phyloP scores from a whole-genome alignment of 306 rosid genomes.

The Gastrolobium bilobum region DNA sequence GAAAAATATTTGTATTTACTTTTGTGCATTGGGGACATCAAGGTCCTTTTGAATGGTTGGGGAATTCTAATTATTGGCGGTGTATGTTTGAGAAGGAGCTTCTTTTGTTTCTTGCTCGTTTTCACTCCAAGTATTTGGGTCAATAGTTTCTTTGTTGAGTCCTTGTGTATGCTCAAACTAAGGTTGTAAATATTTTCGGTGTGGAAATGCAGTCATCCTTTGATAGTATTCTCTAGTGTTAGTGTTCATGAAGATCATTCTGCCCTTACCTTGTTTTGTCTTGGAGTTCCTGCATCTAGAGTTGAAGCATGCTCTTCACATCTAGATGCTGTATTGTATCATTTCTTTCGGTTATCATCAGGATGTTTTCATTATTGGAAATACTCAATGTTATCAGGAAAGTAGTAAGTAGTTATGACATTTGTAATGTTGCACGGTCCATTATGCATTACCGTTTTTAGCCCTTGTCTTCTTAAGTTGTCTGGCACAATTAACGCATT shows the following conservation, averaged over 20 bases:
- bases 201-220: background rate
- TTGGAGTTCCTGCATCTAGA: background rate
- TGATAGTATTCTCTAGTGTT: background rate
- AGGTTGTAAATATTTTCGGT: background rate
- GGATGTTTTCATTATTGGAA: conserved; percentile 8
- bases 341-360: background rate
- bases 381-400: background rate
- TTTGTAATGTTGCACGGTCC: conserved; percentile 6
- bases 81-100: background rate
- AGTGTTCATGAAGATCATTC: conserved; percentile 3
- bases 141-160: background rate
- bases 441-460: background rate
- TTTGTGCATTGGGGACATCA: background rate
- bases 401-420: background rate
- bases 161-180: background rate
- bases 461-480: background rate
- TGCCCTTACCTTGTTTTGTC: conserved; percentile 6
- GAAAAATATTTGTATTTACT: background rate
- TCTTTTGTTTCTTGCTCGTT: background rate
- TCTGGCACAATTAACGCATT: conserved; percentile 9
- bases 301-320: conserved; percentile 24
- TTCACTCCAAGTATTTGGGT: background rate
- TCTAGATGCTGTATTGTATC: background rate
- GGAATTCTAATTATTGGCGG: background rate
- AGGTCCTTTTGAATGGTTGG: conserved; percentile 13